These are phyloP conservation scores for Medicago ruthenica DNA, from an alignment of 306 rosid species.

Conservation along the genomic window DNA sequence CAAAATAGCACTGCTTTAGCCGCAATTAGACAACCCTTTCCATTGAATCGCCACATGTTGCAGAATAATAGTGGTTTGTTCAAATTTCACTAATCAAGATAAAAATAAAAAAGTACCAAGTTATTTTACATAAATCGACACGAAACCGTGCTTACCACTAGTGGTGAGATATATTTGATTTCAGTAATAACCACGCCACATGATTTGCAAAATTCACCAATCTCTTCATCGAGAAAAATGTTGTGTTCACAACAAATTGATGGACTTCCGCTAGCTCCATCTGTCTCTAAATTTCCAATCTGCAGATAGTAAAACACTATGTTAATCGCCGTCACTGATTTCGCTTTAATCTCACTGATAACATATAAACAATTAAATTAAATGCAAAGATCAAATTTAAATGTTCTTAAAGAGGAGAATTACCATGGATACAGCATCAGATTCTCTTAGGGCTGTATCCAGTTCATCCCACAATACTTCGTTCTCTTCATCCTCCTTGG, in stretches of 20 bases:
- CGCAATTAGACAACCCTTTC: neutral
- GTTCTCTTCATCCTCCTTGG: neutral
- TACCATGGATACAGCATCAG: neutral
- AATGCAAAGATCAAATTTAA: neutral
- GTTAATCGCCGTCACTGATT: neutral
- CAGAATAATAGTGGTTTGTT: neutral
- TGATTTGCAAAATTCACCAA: slow-evolving; percentile 39
- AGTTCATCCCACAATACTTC: neutral
- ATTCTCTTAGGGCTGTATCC: neutral
- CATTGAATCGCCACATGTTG: neutral
- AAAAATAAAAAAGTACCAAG: neutral
- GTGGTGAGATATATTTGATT: slow-evolving; percentile 33
- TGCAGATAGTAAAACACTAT: slow-evolving; percentile 30
- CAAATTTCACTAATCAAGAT: neutral
- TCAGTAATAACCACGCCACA: slow-evolving; percentile 20
- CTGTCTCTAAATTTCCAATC: slow-evolving; percentile 21
- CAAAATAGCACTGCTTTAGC: neutral
- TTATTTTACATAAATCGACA: neutral
- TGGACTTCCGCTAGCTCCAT: neutral
- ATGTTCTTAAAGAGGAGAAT: neutral
- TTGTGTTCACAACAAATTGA: slow-evolving; percentile 34
- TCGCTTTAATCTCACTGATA: neutral
- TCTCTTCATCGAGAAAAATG: slow-evolving; percentile 24
- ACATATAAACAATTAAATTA: neutral
- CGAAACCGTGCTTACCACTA: slow-evolving; percentile 42